Conservation (phyloP, 805 yeast species). For the Brettanomyces bruxellensis region DNA sequence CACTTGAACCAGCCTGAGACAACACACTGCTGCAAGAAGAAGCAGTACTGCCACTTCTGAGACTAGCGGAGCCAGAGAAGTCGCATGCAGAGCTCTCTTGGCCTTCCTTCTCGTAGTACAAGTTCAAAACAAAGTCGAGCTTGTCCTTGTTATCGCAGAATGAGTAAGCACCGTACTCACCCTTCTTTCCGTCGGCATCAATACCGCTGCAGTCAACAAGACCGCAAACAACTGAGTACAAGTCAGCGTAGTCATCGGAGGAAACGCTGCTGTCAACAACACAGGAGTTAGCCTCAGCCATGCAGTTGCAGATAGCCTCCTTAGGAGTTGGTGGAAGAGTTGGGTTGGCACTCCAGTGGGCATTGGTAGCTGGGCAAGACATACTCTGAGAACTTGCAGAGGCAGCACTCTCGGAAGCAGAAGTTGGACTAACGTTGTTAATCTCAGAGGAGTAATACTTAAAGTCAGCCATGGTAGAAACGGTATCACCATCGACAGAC, state of each 20-base stretch:
- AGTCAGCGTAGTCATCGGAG: conserved; percentile 46
- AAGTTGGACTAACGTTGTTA: conserved; percentile 43
- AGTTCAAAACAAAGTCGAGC: conserved; percentile 56
- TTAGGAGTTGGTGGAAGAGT: conserved; percentile 75
- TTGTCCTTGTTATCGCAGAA: conserved; percentile 61
- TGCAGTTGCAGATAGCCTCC: conserved; percentile 53
- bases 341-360: conserved; percentile 60
- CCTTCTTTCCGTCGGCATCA: conserved; percentile 50
- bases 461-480: conserved; percentile 56
- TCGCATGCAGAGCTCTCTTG: conserved; percentile 45
- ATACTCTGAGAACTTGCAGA: conserved; percentile 29
- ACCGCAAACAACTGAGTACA: conserved; percentile 53
- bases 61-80: conserved; percentile 60
- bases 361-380: conserved; percentile 51
- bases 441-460: conserved; percentile 54
- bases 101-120: conserved; percentile 47
- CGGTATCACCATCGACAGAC: conserved; percentile 33
- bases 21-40: conserved; percentile 49
- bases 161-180: conserved; percentile 64
- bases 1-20: conserved; percentile 60
- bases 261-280: conserved; percentile 48
- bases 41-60: conserved; percentile 38
- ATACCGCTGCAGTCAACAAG: conserved; percentile 50
- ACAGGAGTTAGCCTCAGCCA: conserved; percentile 47
- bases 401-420: conserved; percentile 32